Evolutionary conservation across 805 yeast species (phyloP).

Genomic region (Lipomyces yamanashiensis): DNA sequence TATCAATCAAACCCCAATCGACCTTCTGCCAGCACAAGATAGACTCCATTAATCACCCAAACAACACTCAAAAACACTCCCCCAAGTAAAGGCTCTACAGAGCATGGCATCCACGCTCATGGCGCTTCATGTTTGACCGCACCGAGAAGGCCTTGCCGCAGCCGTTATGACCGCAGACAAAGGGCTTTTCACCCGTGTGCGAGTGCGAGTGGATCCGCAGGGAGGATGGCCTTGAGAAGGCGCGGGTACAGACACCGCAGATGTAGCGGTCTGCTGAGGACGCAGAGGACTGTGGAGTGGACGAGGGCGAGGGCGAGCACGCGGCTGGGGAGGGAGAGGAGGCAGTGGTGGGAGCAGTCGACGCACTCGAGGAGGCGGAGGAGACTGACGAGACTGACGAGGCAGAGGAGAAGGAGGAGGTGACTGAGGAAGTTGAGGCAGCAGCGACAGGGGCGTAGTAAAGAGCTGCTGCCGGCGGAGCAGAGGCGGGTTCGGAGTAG

Average conservation of each 20-base stretch:
- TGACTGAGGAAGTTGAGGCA: background rate
- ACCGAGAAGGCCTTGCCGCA: conserved; percentile 79
- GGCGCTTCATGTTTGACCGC: conserved; percentile 84
- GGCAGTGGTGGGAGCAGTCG: conserved; percentile 2
- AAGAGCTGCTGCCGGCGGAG: background rate
- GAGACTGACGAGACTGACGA: conserved; percentile 6
- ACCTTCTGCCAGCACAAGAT: too few relatives aligned
- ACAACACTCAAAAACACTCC: too few relatives aligned
- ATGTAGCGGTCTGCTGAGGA: conserved; percentile 38
- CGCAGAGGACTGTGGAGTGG: conserved; percentile 4
- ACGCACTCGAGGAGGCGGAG: background rate
- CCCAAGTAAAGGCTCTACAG: background rate
- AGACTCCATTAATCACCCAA: too few relatives aligned
- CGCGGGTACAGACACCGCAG: conserved; percentile 65
- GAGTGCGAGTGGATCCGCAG: conserved; percentile 80
- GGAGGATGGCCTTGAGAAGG: conserved; percentile 83
- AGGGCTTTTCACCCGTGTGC: conserved; percentile 82
- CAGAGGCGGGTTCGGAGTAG: background rate
- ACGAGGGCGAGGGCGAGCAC: conserved; percentile 10
- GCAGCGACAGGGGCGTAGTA: background rate
- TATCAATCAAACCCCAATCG: background rate
- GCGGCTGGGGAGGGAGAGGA: conserved; percentile 4
- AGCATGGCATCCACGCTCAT: conserved; percentile 51
- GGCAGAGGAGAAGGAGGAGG: background rate
- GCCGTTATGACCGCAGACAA: conserved; percentile 63